Evolutionary conservation across 495 filamentous ascomycete genomes (phyloP).

Genomic region (Chaetomium cochliodes): DNA sequence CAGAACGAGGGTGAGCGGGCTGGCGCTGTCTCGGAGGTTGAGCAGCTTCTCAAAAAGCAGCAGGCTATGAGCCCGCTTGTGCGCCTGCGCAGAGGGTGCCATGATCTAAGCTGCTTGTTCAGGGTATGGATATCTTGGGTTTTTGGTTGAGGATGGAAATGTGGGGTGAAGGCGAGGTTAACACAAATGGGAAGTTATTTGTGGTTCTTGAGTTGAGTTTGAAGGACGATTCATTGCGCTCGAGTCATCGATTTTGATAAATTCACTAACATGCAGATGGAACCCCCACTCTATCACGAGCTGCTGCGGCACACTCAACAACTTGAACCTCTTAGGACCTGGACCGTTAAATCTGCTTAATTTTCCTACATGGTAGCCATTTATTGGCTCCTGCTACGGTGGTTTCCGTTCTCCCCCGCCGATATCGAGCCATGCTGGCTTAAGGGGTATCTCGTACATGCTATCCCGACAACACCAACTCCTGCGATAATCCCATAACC

Average conservation of each 20-base stretch:
- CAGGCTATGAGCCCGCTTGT: constrained; percentile 80
- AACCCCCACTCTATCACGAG: not conserved
- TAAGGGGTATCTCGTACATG: constrained; percentile 9
- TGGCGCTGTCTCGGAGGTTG: constrained; percentile 71
- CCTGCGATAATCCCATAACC: not conserved
- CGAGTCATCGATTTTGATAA: not conserved
- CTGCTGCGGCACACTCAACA: not conserved
- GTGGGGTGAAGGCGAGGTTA: not conserved
- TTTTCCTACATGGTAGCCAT: not conserved
- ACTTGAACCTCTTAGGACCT: not conserved
- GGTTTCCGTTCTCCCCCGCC: not conserved
- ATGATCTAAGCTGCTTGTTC: constrained; percentile 27
- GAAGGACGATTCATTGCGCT: not conserved
- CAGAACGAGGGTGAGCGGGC: constrained; percentile 80
- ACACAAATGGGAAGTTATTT: not conserved
- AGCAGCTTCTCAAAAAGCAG: constrained; percentile 83
- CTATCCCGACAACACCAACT: not conserved
- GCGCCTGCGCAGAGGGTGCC: constrained; percentile 56
- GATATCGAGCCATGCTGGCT: not conserved
- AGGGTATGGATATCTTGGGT: not conserved
- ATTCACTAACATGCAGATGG: not conserved
- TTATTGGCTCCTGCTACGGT: not conserved
- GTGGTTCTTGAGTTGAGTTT: not conserved
- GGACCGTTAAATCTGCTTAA: not conserved
- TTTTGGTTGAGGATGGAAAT: not conserved